phyloP scores from a whole-genome alignment of 2,329 filamentous ascomycete species.

The Colletotrichum nymphaeae region DNA sequence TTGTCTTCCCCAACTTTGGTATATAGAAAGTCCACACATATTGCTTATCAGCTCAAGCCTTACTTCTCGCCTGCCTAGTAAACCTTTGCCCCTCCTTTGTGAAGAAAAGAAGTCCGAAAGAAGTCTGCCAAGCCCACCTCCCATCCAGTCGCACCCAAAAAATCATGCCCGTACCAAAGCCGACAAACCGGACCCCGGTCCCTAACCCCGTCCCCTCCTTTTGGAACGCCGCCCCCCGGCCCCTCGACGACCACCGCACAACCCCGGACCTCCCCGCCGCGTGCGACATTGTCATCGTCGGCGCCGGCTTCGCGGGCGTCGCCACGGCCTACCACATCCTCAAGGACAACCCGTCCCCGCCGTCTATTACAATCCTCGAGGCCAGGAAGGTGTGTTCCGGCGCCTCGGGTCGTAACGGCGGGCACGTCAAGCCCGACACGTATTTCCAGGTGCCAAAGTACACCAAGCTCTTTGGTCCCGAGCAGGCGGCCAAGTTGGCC shows the following conservation, averaged over 20 bases:
- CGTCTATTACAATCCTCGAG: slow-evolving; percentile 47
- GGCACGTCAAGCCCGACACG: slow-evolving; percentile 38
- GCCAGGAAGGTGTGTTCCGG: slow-evolving; percentile 49
- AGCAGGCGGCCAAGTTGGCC: slow-evolving; percentile 20
- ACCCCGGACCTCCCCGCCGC: slow-evolving; percentile 49
- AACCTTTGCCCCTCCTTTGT: background rate
- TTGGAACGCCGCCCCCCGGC: slow-evolving; percentile 45
- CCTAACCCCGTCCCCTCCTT: slow-evolving; percentile 46
- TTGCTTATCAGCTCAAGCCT: background rate
- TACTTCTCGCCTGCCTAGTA: background rate
- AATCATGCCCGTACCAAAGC: background rate
- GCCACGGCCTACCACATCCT: slow-evolving; percentile 55
- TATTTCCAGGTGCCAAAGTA: slow-evolving; percentile 38
- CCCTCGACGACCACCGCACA: slow-evolving; percentile 52
- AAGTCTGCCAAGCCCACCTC: background rate
- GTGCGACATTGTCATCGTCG: slow-evolving; percentile 59
- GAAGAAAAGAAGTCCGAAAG: background rate
- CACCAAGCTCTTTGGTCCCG: slow-evolving; percentile 36
- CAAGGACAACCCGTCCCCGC: slow-evolving; percentile 27
- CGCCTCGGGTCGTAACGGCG: slow-evolving; percentile 48
- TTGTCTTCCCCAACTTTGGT: background rate
- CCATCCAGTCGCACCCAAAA: background rate
- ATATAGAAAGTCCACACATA: background rate
- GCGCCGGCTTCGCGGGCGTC: slow-evolving; percentile 59
- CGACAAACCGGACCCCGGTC: slow-evolving; percentile 36